Conservation (phyloP, 2,329 filamentous ascomycete genomes). For the Phyllosticta citriasiana region DNA sequence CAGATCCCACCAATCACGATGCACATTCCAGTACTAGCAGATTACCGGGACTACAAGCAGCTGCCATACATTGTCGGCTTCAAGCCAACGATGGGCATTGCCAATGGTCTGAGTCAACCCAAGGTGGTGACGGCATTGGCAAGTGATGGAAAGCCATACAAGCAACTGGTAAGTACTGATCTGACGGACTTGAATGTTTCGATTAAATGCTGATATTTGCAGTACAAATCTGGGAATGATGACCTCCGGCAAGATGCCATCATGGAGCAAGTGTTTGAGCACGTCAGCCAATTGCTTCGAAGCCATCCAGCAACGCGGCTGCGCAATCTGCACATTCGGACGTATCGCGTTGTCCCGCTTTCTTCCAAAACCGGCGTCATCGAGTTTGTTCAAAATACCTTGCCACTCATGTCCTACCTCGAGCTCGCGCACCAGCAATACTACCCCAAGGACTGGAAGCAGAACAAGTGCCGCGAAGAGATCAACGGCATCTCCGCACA, state of each 20-base stretch:
- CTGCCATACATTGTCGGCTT: slow-evolving; percentile 67
- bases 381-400: slow-evolving; percentile 91
- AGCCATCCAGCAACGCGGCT: slow-evolving; percentile 80
- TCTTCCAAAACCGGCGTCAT: slow-evolving; percentile 82
- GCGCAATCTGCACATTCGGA: slow-evolving; percentile 79
- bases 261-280: slow-evolving; percentile 99
- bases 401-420: slow-evolving; percentile 83
- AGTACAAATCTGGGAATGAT: slow-evolving; percentile 90
- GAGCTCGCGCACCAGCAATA: slow-evolving; percentile 84
- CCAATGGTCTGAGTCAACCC: slow-evolving; percentile 80
- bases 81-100: slow-evolving; percentile 69
- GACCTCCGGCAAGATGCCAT: slow-evolving; percentile 93
- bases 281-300: slow-evolving; percentile 82
- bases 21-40: slow-evolving; percentile 43
- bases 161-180: slow-evolving; percentile 57
- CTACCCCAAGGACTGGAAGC: slow-evolving; percentile 73
- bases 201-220: slow-evolving; percentile 3
- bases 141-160: slow-evolving; percentile 69
- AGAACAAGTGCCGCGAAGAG: slow-evolving; percentile 64
- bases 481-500: slow-evolving; percentile 65
- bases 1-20: slow-evolving; percentile 82
- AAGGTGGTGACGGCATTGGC: slow-evolving; percentile 82
- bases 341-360: slow-evolving; percentile 92
- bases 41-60: slow-evolving; percentile 66
- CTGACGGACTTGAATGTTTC: slow-evolving; percentile 6